phyloP scores from a whole-genome alignment of 73 alveolate genomes.

The Durusdinium trenchii region DNA sequence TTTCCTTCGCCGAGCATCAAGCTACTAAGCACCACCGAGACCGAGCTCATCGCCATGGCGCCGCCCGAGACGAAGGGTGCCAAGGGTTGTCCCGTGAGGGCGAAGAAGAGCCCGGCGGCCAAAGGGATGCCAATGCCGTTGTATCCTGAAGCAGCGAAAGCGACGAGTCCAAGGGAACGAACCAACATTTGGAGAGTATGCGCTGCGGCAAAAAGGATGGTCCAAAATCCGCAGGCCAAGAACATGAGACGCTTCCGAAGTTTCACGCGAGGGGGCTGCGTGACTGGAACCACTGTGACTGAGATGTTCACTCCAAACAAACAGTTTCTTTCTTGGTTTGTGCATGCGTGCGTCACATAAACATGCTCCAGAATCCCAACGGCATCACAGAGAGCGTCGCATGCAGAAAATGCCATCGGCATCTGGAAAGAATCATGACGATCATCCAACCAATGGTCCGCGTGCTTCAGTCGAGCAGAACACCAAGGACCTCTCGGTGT shows the following conservation, averaged over 20 bases:
- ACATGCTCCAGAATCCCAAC: too few species aligned
- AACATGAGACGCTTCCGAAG: neutral
- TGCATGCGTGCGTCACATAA: too few species aligned
- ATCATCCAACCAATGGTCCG: too few species aligned
- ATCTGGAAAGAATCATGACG: too few species aligned
- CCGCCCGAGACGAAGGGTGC: slow-evolving; percentile 77
- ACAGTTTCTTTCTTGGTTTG: too few species aligned
- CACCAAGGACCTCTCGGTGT: too few species aligned
- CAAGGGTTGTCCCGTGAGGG: slow-evolving; percentile 57
- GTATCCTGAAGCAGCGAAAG: slow-evolving; percentile 58
- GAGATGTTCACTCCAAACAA: too few species aligned
- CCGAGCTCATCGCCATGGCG: slow-evolving; percentile 48
- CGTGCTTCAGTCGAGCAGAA: too few species aligned
- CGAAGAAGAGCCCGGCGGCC: slow-evolving; percentile 97
- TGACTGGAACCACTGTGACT: too few species aligned
- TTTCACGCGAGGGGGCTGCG: neutral
- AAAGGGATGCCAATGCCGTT: slow-evolving; percentile 97
- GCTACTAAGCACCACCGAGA: slow-evolving; percentile 19
- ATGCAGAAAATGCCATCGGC: too few species aligned
- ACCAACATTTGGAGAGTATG: neutral
- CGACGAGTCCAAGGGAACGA: neutral
- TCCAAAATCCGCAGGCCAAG: neutral
- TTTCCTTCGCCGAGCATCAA: slow-evolving; percentile 43
- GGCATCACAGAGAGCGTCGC: too few species aligned
- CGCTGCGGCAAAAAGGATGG: neutral